Evolutionary conservation across 805 yeast genomes (phyloP).

Genomic region (Cyberlindnera nakhonratchasimensis): DNA sequence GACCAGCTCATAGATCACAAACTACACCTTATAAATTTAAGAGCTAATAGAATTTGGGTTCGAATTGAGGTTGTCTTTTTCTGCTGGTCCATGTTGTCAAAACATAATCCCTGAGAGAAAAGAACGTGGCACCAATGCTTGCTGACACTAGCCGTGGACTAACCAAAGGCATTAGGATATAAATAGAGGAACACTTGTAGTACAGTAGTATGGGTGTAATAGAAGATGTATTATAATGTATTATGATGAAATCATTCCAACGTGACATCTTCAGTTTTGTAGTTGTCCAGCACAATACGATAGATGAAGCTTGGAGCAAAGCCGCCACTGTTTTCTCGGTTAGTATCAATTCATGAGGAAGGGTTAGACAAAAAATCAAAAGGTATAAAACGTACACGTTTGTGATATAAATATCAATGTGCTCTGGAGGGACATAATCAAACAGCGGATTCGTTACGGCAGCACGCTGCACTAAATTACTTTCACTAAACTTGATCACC

Average conservation of each 20-base stretch:
- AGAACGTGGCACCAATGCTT: no score
- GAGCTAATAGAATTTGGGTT: no score
- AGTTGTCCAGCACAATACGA: slow-evolving; percentile 91
- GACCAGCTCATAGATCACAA: no score
- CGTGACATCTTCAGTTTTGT: slow-evolving; percentile 77
- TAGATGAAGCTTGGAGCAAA: slow-evolving; percentile 95
- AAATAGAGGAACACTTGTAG: background rate
- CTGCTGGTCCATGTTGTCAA: no score
- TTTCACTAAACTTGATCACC: slow-evolving; percentile 72
- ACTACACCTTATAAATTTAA: no score
- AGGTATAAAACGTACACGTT: slow-evolving; percentile 47
- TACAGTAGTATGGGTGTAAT: background rate
- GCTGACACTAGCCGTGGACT: no score
- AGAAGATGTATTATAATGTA: background rate
- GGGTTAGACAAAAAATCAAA: background rate
- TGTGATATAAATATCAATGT: slow-evolving; percentile 90
- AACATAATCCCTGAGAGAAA: no score
- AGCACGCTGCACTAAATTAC: slow-evolving; percentile 63
- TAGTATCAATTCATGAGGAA: slow-evolving; percentile 12
- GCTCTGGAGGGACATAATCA: slow-evolving; percentile 91
- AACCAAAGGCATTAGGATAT: no score
- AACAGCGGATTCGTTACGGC: slow-evolving; percentile 84
- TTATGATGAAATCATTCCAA: slow-evolving; percentile 36
- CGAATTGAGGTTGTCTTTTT: no score
- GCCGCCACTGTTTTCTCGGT: slow-evolving; percentile 54